Conservation (phyloP, 371 early-diverging fungal species). For the Cokeromyces recurvatus region DNA sequence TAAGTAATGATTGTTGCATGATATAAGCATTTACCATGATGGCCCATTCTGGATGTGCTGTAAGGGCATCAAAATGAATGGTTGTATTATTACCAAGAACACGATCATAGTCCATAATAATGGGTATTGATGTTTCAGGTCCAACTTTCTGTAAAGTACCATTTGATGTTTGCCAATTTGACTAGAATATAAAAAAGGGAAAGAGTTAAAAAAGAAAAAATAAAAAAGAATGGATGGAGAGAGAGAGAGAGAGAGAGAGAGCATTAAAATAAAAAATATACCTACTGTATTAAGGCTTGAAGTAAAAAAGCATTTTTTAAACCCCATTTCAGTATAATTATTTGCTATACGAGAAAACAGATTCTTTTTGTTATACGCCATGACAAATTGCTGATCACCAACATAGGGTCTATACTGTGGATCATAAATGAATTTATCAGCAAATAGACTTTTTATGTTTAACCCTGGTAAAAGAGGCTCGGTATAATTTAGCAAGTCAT, state of each 20-base stretch:
- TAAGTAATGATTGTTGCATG: conserved; percentile 13
- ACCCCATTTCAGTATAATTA: background rate
- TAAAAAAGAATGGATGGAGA: background rate
- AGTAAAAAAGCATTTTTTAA: conserved; percentile 8
- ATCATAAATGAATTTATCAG: background rate
- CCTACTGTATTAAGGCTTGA: conserved; percentile 6
- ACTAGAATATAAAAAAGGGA: background rate
- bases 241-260: background rate
- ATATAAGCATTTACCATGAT: conserved; percentile 16
- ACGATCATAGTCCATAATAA: conserved; percentile 10
- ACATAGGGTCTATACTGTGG: conserved; percentile 14
- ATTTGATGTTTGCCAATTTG: conserved; percentile 7
- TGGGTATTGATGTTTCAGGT: conserved; percentile 3
- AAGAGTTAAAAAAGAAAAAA: background rate
- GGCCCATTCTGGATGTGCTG: background rate
- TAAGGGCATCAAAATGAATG: background rate
- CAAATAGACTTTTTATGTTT: background rate
- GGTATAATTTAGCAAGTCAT: conserved; percentile 12
- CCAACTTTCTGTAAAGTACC: background rate
- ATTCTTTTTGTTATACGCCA: conserved; percentile 1
- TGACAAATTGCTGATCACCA: conserved; percentile 25
- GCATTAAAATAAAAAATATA: background rate
- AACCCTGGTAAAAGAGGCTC: conserved; percentile 2
- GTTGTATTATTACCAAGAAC: conserved; percentile 13
- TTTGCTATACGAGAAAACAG: too few species aligned